phyloP scores from a whole-genome alignment of 2,329 filamentous ascomycete species.

The Elsinoe batatas region DNA sequence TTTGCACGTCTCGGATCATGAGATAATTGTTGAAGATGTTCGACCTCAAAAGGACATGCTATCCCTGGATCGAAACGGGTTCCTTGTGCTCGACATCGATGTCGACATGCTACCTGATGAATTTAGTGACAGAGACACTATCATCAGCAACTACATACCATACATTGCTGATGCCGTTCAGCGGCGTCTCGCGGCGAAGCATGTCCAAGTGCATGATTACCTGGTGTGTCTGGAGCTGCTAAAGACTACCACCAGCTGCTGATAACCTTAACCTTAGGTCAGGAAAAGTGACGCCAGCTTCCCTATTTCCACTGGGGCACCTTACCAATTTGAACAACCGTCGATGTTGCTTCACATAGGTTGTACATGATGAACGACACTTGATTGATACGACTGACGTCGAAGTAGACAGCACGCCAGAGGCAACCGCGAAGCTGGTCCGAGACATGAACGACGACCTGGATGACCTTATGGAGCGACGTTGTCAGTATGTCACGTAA shows the following conservation, averaged over 20 bases:
- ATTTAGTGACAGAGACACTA: not conserved
- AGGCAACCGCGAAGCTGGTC: not conserved
- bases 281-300: not conserved
- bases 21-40: not conserved
- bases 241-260: no score
- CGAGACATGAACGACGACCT: not conserved
- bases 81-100: not conserved
- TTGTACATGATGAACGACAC: not conserved
- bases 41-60: not conserved
- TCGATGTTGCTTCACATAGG: not conserved
- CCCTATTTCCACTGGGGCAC: not conserved
- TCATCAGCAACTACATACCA: not conserved
- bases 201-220: not conserved
- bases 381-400: not conserved
- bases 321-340: not conserved
- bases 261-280: not conserved
- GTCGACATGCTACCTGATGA: not conserved
- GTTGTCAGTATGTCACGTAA: not conserved
- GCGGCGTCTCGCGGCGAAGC: not conserved
- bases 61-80: not conserved
- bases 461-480: not conserved
- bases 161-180: not conserved
- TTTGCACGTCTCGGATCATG: not conserved
- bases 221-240: not conserved
- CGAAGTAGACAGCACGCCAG: not conserved